Evolutionary conservation across 1,284 basidiomycete genomes (phyloP).

Genomic region (Apiotrichum gamsii): DNA sequence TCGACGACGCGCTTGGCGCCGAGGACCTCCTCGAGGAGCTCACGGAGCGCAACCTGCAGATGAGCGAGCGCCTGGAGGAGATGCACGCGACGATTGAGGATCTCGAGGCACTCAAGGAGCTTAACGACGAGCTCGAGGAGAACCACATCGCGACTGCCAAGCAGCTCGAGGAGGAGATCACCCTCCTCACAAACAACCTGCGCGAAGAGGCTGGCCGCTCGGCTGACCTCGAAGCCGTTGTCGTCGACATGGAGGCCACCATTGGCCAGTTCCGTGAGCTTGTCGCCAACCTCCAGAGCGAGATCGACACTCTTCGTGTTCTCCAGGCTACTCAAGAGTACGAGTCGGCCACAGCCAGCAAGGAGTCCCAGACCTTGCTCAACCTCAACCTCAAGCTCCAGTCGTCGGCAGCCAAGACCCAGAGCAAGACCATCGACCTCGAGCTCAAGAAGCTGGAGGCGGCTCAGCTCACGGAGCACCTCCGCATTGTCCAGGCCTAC

Average conservation of each 20-base stretch:
- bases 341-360: conserved; percentile 67
- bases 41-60: conserved; percentile 85
- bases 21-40: conserved; percentile 95
- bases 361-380: conserved; percentile 73
- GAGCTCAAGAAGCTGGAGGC: conserved; percentile 79
- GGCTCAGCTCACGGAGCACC: conserved; percentile 67
- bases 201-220: conserved; percentile 63
- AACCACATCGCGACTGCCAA: conserved; percentile 93
- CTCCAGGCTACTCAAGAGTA: conserved; percentile 77
- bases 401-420: conserved; percentile 78
- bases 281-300: conserved; percentile 77
- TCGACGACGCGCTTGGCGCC: conserved; percentile 90
- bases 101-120: conserved; percentile 87
- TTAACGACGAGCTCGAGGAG: conserved; percentile 96
- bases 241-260: conserved; percentile 77
- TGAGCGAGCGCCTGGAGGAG: conserved; percentile 91
- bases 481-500: conserved; percentile 64
- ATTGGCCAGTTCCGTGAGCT: conserved; percentile 86
- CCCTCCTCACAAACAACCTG: conserved; percentile 55
- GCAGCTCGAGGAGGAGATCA: conserved; percentile 81
- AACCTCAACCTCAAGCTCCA: conserved; percentile 89
- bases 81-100: conserved; percentile 94
- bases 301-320: conserved; percentile 70
- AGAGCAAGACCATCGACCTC: conserved; percentile 77
- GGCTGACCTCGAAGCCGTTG: conserved; percentile 64